phyloP scores from a whole-genome alignment of 768 basidiomycete genomes.

The Dioszegia crocea region DNA sequence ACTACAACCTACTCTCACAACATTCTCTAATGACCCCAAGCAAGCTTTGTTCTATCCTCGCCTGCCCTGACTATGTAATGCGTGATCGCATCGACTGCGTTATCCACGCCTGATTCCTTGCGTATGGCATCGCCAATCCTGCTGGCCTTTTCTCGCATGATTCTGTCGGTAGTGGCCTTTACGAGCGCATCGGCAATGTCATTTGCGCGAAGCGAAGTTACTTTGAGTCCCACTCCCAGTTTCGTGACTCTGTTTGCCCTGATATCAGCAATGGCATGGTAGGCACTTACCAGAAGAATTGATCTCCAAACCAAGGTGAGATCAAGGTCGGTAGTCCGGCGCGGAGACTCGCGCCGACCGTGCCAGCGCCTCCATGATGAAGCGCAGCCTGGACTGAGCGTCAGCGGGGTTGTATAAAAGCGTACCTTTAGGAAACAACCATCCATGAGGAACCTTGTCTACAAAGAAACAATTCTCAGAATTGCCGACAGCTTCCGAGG shows the following conservation, averaged over 20 bases:
- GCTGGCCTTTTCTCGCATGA: conserved; percentile 63
- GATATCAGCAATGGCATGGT: conserved; percentile 10
- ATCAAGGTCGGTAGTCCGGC: conserved; percentile 66
- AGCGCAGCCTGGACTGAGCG: conserved; percentile 60
- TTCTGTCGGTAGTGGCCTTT: conserved; percentile 58
- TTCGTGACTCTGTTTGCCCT: conserved; percentile 63
- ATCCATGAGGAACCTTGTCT: conserved; percentile 64
- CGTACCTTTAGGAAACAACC: conserved; percentile 54
- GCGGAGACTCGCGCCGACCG: conserved; percentile 63
- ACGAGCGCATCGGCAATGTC: conserved; percentile 59
- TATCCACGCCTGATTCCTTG: conserved; percentile 58
- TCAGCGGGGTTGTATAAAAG: conserved; percentile 63
- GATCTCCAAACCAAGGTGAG: conserved; percentile 64
- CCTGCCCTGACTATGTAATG: conserved; percentile 55
- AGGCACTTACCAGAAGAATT: conserved; percentile 40
- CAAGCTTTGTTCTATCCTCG: conserved; percentile 27
- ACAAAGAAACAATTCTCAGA: conserved; percentile 53
- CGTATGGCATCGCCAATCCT: conserved; percentile 55
- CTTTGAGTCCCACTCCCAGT: conserved; percentile 59
- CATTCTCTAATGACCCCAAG: conserved; percentile 25
- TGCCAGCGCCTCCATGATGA: conserved; percentile 69
- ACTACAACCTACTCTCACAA: too few species aligned
- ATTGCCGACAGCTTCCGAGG: conserved; percentile 52
- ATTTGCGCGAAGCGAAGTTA: conserved; percentile 54
- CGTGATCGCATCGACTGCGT: conserved; percentile 60